These are phyloP conservation scores for Lentinula aciculospora DNA, from an alignment of 768 basidiomycete genomes.

Conservation along the genomic window DNA sequence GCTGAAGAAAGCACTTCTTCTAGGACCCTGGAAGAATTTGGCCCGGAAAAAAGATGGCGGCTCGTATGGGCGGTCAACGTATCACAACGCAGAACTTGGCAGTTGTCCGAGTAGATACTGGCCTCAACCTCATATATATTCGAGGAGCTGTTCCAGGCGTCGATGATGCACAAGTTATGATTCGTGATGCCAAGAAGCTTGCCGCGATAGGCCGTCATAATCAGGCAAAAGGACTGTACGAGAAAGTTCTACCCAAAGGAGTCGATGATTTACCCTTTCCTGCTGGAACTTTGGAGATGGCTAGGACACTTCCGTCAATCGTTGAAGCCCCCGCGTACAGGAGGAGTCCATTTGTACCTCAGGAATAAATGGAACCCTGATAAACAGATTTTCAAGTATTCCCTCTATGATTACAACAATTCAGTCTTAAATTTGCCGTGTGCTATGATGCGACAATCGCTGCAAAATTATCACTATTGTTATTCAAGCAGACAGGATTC, in stretches of 20 bases:
- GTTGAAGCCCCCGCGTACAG: constrained; percentile 71
- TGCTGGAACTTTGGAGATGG: constrained; percentile 77
- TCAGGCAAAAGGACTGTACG: constrained; percentile 64
- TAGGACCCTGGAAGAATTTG: constrained; percentile 95
- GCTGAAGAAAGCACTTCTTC: constrained; percentile 2
- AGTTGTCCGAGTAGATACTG: constrained; percentile 83
- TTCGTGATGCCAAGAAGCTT: constrained; percentile 86
- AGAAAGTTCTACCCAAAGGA: constrained; percentile 77
- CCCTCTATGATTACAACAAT: too few relatives aligned
- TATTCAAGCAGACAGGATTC: too few relatives aligned
- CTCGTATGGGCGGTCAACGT: constrained; percentile 80
- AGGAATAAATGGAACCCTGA: constrained; percentile 54
- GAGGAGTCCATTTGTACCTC: constrained; percentile 74
- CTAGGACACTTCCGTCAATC: constrained; percentile 55
- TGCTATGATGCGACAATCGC: too few relatives aligned
- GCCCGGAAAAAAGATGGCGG: constrained; percentile 99
- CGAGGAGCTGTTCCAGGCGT: constrained; percentile 88
- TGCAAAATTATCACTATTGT: too few relatives aligned
- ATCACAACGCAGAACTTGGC: constrained; percentile 84
- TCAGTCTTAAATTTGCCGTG: too few relatives aligned
- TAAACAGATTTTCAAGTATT: too few relatives aligned
- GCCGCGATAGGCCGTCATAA: constrained; percentile 53
- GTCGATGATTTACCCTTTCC: constrained; percentile 89
- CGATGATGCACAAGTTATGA: constrained; percentile 80
- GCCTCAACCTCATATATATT: constrained; percentile 85